Evolutionary conservation across 2,329 filamentous ascomycete genomes (phyloP).

Genomic region (Thelonectria blattea): DNA sequence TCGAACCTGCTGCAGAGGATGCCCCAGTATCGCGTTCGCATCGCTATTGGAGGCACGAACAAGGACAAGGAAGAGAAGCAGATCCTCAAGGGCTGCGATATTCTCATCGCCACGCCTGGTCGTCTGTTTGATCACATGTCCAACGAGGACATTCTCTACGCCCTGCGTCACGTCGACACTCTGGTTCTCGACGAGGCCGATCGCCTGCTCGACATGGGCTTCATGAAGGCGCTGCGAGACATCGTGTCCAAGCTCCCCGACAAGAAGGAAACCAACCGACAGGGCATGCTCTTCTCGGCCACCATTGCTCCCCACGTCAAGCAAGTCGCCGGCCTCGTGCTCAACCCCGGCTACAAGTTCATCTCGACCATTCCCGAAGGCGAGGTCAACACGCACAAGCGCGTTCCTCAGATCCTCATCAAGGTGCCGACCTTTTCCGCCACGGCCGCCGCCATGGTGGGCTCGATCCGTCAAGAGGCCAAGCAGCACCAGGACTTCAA

Average conservation of each 20-base stretch:
- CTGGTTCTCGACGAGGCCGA: conserved; percentile 86
- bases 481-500: conserved; percentile 67
- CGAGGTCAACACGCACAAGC: conserved; percentile 77
- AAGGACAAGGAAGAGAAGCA: conserved; percentile 74
- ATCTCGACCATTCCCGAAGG: conserved; percentile 79
- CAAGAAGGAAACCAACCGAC: conserved; percentile 62
- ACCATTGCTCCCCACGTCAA: conserved; percentile 83
- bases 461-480: conserved; percentile 58
- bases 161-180: conserved; percentile 73
- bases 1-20: conserved; percentile 72
- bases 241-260: conserved; percentile 75
- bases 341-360: conserved; percentile 76
- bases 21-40: conserved; percentile 75
- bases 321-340: conserved; percentile 71
- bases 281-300: conserved; percentile 85
- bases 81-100: conserved; percentile 75
- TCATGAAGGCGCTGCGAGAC: conserved; percentile 78
- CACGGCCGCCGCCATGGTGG: conserved; percentile 64
- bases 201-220: conserved; percentile 82
- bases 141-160: conserved; percentile 71
- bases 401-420: conserved; percentile 76
- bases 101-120: conserved; percentile 82
- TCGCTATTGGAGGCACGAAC: conserved; percentile 82
- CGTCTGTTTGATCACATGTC: conserved; percentile 80
- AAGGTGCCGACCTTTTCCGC: conserved; percentile 73